Base-by-base conservation (phyloP, 306 rosid genomes). In the Medicago ruthenica region DNA sequence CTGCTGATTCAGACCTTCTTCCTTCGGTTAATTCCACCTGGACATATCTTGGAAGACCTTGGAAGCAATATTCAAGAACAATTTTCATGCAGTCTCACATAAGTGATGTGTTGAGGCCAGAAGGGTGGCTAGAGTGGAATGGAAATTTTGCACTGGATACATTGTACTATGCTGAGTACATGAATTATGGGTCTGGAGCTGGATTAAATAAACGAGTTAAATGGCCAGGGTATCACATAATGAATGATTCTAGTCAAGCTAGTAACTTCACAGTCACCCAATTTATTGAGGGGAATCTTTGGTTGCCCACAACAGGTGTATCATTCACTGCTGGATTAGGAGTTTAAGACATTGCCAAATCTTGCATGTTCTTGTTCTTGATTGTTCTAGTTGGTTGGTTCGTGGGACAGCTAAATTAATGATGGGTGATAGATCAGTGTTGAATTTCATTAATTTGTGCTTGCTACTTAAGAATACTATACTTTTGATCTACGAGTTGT, bases 81-180 rank as follows among this genome's bases (percentile, higher is more conserved):
- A 18, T 89, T 21, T 39, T 92, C 61, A 82, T 92, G 90, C 85
- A 92, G 36, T 75, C 87, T 0, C 76, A 76, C 76, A 70, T 89
- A 42, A 84, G 90, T 62, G 53, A 72, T 17, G 87, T 67, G 60
- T 39, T 89, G 15, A 82, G 84, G 76, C 91, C 96, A 3, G 80
- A 86, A 80, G 97, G 97, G 67, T 89, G 97, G 97, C 83, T 92
- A 6, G 97, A 89, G 70, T 92, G 97, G 97, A 85, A 80, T 15
- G 95, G 78, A 0, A 27, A 51, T 14, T 71, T 88, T 45, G 81
- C 82, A 21, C 78, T 92, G 82, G 80, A 80, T 54, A 81, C 97
- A 0, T 47, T 92, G 82, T 89, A 74, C n/a, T 92, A 92, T 39
- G 96, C 86, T 0, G 97, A 89, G 82, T 89, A 81, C 57, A 74